Evolutionary conservation across 202 grass and related monocot genomes (phyloP).

Genomic region (Digitaria exilis): DNA sequence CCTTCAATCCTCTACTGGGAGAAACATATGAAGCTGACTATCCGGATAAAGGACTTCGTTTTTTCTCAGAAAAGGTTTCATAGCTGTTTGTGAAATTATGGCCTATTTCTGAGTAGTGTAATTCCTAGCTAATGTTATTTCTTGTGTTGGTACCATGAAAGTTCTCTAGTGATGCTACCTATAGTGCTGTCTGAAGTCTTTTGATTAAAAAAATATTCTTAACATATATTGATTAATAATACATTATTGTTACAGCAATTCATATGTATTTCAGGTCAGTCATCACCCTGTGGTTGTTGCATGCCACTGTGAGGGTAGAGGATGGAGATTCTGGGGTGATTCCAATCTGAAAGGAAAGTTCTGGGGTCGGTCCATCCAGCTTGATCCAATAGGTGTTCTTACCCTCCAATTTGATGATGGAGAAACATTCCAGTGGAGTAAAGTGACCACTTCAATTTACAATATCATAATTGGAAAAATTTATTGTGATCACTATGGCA

Average conservation of each 20-base stretch:
- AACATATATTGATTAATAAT: constrained; percentile 27
- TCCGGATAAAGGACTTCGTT: constrained; percentile 87
- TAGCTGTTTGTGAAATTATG: constrained; percentile 17
- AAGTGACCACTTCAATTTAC: constrained; percentile 96
- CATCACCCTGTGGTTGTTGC: constrained; percentile 97
- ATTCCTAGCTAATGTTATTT: constrained; percentile 32
- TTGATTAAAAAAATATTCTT: constrained; percentile 34
- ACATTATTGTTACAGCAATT: constrained; percentile 20
- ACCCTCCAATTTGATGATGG: constrained; percentile 97
- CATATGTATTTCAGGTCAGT: constrained; percentile 64
- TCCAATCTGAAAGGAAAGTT: constrained; percentile 95
- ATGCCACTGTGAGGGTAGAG: constrained; percentile 86
- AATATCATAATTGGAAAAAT: constrained; percentile 99
- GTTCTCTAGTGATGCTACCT: neutral
- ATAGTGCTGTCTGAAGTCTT: neutral
- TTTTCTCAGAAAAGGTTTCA: constrained; percentile 94
- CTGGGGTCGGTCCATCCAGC: constrained; percentile 95
- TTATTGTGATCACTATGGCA: constrained; percentile 96
- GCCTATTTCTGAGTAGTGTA: neutral
- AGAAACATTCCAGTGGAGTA: constrained; percentile 92
- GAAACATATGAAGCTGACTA: constrained; percentile 98
- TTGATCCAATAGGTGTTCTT: constrained; percentile 94
- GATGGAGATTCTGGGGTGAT: constrained; percentile 92
- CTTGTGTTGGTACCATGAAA: neutral
- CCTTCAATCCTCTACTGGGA: constrained; percentile 90